Base-by-base conservation (phyloP, 2,329 filamentous ascomycete genomes). In the Arthrobotrys sinensis region DNA sequence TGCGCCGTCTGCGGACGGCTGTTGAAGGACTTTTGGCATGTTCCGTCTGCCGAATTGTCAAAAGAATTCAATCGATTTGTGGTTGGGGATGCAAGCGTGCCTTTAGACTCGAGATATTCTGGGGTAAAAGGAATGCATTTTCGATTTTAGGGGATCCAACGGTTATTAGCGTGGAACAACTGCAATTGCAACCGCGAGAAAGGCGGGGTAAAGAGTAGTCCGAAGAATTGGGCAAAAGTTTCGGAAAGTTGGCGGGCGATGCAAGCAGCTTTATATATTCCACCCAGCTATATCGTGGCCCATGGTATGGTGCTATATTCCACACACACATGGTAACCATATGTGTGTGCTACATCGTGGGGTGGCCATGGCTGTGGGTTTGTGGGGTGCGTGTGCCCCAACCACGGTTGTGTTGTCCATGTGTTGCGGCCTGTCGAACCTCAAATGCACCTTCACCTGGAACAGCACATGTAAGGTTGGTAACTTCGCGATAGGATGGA, bases 1-100 rank as follows among this genome's bases (percentile, higher is more conserved):
- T 64, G 60, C 28, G 21, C 60, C 55, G 55, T 60, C 55, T 60
- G 43, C 36, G 12, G 43, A 43, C 55, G 55, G 55, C 55, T 60
- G 52, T 21, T 10, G 52, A n/a, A 57, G 52, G 34, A n/a, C 7
- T 4, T 40, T 43, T 60, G 55, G 55, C 34, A 60, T 60, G 36
- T 60, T 60, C 55, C 55, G 55, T 43, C 55, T 60, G 19, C 36
- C 55, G 55, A 11, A 3, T 19, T 24, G 4, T 38, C n/a, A 28
- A 28, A 28, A 28, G 24, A 28, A 28, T 28, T 28, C 24, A 28
- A 28, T 28, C 24, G 24, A 28, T 55, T 16, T 16, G 3, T 36
- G 28, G 53, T 24, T 43, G 53, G 34, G 53, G 53, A 32, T 45
- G 40, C 10, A 16, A 5, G 2, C 40, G n/a, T 2, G n/a, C 40